phyloP scores from a whole-genome alignment of 768 basidiomycete species.

The Tulasnella sp. region DNA sequence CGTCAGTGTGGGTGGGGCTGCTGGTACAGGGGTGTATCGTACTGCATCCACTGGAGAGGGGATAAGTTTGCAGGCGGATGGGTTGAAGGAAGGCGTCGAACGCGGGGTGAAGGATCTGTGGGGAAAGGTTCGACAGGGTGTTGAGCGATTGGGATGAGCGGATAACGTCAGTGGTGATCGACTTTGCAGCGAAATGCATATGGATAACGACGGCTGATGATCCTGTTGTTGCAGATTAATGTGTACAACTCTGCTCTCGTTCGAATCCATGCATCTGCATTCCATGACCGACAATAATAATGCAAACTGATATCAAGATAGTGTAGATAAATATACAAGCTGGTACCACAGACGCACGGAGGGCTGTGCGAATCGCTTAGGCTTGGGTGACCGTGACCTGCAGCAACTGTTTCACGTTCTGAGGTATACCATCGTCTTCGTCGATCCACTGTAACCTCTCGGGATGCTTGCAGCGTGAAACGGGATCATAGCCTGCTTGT shows the following conservation, averaged over 20 bases:
- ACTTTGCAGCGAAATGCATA: not conserved
- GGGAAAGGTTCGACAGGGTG: constrained; percentile 81
- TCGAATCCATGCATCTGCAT: no score
- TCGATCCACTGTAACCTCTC: not conserved
- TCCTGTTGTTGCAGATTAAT: no score
- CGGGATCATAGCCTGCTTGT: not conserved
- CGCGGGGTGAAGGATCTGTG: constrained; percentile 82
- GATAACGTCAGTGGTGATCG: not conserved
- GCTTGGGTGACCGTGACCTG: no score
- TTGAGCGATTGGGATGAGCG: constrained; percentile 20
- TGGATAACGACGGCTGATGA: no score
- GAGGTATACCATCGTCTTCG: not conserved
- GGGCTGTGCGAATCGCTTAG: no score
- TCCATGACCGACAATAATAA: no score
- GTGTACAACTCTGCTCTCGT: no score
- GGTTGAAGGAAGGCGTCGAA: constrained; percentile 76
- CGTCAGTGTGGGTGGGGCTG: constrained; percentile 81
- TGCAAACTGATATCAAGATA: no score
- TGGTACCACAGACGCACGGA: no score
- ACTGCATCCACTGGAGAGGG: constrained; percentile 45
- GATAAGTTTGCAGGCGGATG: constrained; percentile 70
- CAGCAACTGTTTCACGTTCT: not conserved
- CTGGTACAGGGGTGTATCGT: constrained; percentile 75
- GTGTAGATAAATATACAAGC: no score
- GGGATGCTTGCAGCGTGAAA: not conserved